Evolutionary conservation across 345 rosid species (phyloP).

Genomic region (Pugionium cornutum): DNA sequence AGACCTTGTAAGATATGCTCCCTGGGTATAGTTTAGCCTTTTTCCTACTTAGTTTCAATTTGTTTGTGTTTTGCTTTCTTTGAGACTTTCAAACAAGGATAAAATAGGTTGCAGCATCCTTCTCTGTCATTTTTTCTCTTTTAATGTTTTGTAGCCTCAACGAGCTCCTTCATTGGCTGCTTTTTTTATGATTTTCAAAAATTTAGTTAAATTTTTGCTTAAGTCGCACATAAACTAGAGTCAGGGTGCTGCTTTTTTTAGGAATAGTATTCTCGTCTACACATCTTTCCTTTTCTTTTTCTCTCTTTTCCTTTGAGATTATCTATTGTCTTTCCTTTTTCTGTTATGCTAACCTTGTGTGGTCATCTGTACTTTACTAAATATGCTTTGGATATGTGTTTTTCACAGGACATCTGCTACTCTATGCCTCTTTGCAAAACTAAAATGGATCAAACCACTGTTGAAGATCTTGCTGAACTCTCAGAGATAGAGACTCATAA

Average conservation of each 20-base stretch:
- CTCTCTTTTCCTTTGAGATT: no score
- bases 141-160: no score
- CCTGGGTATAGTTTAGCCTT: neutral
- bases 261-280: no score
- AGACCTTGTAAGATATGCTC: conserved; percentile 70
- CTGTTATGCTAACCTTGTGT: conserved; percentile 12
- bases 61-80: neutral
- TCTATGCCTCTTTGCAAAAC: conserved; percentile 93
- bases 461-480: conserved; percentile 89
- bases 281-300: no score
- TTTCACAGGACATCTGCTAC: conserved; percentile 71
- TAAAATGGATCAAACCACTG: conserved; percentile 71
- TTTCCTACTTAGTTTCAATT: neutral
- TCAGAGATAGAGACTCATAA: conserved; percentile 91
- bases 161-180: no score
- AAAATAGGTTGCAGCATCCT: conserved; percentile 3
- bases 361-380: conserved; percentile 19
- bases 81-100: conserved; percentile 4
- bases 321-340: neutral
- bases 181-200: no score
- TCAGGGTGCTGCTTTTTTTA: no score
- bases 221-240: no score
- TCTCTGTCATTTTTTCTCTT: no score
- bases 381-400: conserved; percentile 3
- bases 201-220: no score